phyloP scores from a whole-genome alignment of 164 flowering plant genomes.

The Liriodendron chinense region DNA sequence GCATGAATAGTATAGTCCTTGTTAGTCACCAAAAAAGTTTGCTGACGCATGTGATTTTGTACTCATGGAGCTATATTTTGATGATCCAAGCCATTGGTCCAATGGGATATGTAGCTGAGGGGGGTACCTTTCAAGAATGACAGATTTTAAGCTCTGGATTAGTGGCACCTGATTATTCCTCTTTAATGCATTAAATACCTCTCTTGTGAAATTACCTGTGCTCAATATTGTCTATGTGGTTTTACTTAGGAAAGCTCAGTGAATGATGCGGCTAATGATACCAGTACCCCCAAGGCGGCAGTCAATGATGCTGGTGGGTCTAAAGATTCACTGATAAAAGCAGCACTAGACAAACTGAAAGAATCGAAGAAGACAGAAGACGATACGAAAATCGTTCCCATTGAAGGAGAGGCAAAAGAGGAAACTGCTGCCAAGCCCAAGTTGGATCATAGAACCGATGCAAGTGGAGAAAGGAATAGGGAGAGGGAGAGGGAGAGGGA shows the following conservation, averaged over 20 bases:
- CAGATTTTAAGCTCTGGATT: too few relatives aligned
- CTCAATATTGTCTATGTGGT: not conserved
- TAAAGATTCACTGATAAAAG: constrained; percentile 39
- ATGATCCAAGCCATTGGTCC: too few relatives aligned
- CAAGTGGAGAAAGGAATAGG: constrained; percentile 48
- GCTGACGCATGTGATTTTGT: too few relatives aligned
- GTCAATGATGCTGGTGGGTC: constrained; percentile 46
- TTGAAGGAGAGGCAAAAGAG: constrained; percentile 49
- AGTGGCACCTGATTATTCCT: too few relatives aligned
- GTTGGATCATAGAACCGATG: constrained; percentile 45
- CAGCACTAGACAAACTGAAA: constrained; percentile 49
- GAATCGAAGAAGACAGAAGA: constrained; percentile 71
- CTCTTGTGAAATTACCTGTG: not conserved
- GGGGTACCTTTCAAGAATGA: too few relatives aligned
- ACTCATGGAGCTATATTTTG: too few relatives aligned
- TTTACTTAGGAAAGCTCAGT: constrained; percentile 40
- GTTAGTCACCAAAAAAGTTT: too few relatives aligned
- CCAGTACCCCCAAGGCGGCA: constrained; percentile 25
- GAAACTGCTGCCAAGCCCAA: constrained; percentile 42
- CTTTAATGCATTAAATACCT: too few relatives aligned
- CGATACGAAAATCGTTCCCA: constrained; percentile 36
- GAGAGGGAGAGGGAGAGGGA: constrained; percentile 58
- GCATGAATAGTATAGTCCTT: too few relatives aligned
- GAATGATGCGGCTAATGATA: constrained; percentile 32
- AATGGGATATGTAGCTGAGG: too few relatives aligned